Base-by-base conservation (phyloP, 345 rosid genomes). In the Eutrema japonicum region DNA sequence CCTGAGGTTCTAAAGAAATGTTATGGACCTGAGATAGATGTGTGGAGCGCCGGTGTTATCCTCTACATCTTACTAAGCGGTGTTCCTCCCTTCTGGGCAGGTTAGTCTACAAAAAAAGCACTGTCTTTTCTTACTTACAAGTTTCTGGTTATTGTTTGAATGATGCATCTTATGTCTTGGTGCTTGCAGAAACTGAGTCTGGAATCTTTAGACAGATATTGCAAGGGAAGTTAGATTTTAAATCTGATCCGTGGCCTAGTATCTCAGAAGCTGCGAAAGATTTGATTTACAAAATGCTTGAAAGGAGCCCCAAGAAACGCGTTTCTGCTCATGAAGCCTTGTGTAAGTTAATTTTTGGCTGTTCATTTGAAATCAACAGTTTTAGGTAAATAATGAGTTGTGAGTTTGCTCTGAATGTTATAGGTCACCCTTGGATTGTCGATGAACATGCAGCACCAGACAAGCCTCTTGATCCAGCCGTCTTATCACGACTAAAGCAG, bases 1-100 rank as follows among this genome's bases (percentile, higher is more conserved):
- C 99, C 99, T 2, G 99, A 95, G 83, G 97, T 95, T 45, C 77
- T 95, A 76, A 85, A 84, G 43, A 92, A 95, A 80, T 77, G 81
- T 72, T 92, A 95, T 81, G 99, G 99, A 78, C 96, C 93, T 60
- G 89, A 95, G 65, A 78, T 85, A 53, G 99, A 95, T 80, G 95
- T 95, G 51, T 92, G 99, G 99, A 95, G 99, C 56, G 96, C 93
- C n/a, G 97, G 96, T 74, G 99, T 95, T 64, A 95, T 95, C 75
- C 96, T 92, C 33, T 95, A 95, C 87, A 95, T 95, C 78, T 87
- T 95, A 84, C 82, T 95, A 27, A 85, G 93, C 43, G 97, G 99
- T 7, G 96, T 92, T 72, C 99, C 99, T 7, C 97, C 99, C 22
- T 95, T 95, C 70, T 92, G 97, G 96, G 93, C 98, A 60, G 99